Evolutionary conservation across 1,284 basidiomycete species (phyloP), one percentile per base, ranked within the genome.

Genomic region (Cryptococcus amylolentus): DNA sequence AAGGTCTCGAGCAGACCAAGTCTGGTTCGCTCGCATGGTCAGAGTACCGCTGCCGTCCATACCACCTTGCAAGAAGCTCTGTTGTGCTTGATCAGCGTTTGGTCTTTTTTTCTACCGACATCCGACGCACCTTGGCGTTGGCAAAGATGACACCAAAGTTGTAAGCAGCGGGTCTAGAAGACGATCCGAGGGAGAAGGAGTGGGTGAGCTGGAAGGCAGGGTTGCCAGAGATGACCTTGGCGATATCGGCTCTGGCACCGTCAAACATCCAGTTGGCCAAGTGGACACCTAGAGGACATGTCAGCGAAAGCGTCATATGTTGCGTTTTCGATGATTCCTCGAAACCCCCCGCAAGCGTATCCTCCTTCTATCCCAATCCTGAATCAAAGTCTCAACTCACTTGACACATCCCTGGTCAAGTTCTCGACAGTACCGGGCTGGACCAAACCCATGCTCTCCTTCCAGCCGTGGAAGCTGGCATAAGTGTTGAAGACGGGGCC

Each of bases 201-300:
- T 99, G 96, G 58, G 93, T 94, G 71, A 98, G 89, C 81, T 98
- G 94, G 85, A 98, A 99, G 55, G 91, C 87, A 35, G 96, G 96
- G 78, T 87, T 92, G 76, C 89, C 84, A 55, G 91, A 96, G 66
- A 98, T 82, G 65, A 85, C 88, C 81, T 98, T 99, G 58, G 91
- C 89, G 67, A 98, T 82, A 80, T 99, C 96, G 50, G 96, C 96
- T 68, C 94, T 84, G 20, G 82, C 95, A 63, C 96, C 96, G 81
- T 99, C 96, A 77, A 98, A 98, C 74, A 94, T 86, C 79, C 88
- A 95, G 82, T 97, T 97, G 60, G 87, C 88, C 60, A 97, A 80
- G 75, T 92, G 91, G 18, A 92, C 95, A 61, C 85, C 91, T 95
- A 23, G 12, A 31, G 31, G 7, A 35, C 31, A 35, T 35, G 31